Evolutionary conservation across 352 stramenopile species (phyloP), one percentile per base, ranked within the genome.

Genomic region (Globisporangium barbulae): DNA sequence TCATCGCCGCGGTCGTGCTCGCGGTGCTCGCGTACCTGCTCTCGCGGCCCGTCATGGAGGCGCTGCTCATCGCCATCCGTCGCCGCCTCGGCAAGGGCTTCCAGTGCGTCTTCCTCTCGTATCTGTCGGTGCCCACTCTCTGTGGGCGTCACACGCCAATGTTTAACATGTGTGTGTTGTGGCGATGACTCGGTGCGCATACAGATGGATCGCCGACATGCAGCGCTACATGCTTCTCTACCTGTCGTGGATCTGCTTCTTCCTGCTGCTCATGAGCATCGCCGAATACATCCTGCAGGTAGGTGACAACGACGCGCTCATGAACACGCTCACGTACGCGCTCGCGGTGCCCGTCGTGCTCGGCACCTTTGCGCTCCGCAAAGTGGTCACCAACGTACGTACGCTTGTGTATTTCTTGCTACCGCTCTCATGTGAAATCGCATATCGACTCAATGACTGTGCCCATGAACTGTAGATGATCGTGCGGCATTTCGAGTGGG

Each of bases 401-500:
- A 42, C 17, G 53, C 28, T 33, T 45, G 8, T 21, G n/a, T 61
- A 31, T 39, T 17, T 44, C 22, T 15, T 50, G 15, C 45, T 33
- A 28, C 52, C 7, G 3, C 33, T 39, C 33, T 25, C 30, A 59
- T 64, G n/a, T 53, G 52, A 37, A 37, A 2, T 56, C n/a, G 9
- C 15, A 44, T 56, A 2, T 57, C 53, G n/a, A 63, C 39, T 58
- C 5, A 21, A n/a, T 31, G 12, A 7, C 53, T 62, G 1, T 59
- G 52, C 33, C 7, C 12, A 10, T 33, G 12, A 21, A 42, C 19
- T 61, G 19, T 63, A 94, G 85, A 70, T 88, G 37, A 75, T 88
- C 58, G 72, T 94, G 22, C 84, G 86, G 10, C 79, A 88, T 57
- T 86, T 91, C 59, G 74, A 87, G 60, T 95, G 84, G 86, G 84